phyloP scores from a whole-genome alignment of 1,284 basidiomycete genomes.

The Phlebopus sp. region DNA sequence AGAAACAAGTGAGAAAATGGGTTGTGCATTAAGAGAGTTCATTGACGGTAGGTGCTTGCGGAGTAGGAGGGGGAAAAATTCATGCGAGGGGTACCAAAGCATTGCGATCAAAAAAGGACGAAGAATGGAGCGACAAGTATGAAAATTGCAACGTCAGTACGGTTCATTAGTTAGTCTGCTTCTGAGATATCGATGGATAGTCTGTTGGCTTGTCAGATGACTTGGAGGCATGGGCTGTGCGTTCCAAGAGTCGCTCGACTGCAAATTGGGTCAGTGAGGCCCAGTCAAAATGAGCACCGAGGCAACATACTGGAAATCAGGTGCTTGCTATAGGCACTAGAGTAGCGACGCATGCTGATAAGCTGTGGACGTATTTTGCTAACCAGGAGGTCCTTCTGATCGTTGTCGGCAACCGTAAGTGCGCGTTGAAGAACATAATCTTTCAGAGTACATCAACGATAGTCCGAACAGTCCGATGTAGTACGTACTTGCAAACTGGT shows the following conservation, averaged over 20 bases:
- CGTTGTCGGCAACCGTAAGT: slow-evolving; percentile 63
- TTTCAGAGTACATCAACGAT: slow-evolving; percentile 26
- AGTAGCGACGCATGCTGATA: slow-evolving; percentile 65
- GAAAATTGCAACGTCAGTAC: slow-evolving; percentile 12
- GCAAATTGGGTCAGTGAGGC: slow-evolving; percentile 9
- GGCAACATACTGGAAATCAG: slow-evolving; percentile 66
- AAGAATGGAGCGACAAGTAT: slow-evolving; percentile 9
- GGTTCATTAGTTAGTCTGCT: slow-evolving; percentile 17
- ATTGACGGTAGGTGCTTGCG: slow-evolving; percentile 34
- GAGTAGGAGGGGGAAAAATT: slow-evolving; percentile 21
- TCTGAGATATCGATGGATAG: slow-evolving; percentile 29
- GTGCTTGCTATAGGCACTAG: slow-evolving; percentile 75
- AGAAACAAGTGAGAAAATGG: slow-evolving; percentile 17
- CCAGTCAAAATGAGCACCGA: background rate
- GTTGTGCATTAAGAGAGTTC: slow-evolving; percentile 38
- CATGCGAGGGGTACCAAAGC: slow-evolving; percentile 38
- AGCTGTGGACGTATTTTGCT: slow-evolving; percentile 65
- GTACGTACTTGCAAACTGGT: slow-evolving; percentile 82
- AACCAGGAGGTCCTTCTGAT: slow-evolving; percentile 68
- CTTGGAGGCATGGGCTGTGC: slow-evolving; percentile 29
- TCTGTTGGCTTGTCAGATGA: slow-evolving; percentile 29
- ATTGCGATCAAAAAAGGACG: slow-evolving; percentile 31
- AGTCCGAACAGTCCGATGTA: slow-evolving; percentile 3
- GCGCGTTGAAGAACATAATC: slow-evolving; percentile 84
- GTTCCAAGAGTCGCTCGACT: slow-evolving; percentile 72